Conservation (phyloP, 2,329 filamentous ascomycete species). For the Triangularia setosa region DNA sequence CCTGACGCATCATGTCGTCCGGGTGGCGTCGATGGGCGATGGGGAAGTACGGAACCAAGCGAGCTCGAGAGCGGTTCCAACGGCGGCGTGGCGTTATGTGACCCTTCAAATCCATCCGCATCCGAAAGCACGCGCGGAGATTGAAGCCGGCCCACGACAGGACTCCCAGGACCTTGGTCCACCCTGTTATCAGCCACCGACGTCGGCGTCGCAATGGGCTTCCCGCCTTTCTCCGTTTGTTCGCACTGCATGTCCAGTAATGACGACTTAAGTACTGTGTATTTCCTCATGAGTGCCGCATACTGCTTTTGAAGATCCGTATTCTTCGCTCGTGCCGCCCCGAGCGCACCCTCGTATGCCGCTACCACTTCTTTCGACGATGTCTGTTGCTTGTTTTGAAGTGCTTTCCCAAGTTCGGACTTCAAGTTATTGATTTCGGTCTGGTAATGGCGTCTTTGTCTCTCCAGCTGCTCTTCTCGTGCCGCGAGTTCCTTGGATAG, state of each 20-base stretch:
- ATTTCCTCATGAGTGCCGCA: slow-evolving; percentile 47
- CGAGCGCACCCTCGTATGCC: slow-evolving; percentile 43
- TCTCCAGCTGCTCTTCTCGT: slow-evolving; percentile 44
- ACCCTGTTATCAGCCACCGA: slow-evolving; percentile 32
- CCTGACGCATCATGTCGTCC: slow-evolving; percentile 25
- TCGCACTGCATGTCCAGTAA: slow-evolving; percentile 45
- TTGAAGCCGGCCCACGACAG: slow-evolving; percentile 33
- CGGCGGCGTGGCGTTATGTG: slow-evolving; percentile 43
- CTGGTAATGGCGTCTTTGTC: slow-evolving; percentile 42
- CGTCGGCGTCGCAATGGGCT: slow-evolving; percentile 27
- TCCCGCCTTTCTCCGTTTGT: slow-evolving; percentile 21
- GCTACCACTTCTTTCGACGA: slow-evolving; percentile 29
- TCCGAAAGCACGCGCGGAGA: slow-evolving; percentile 44
- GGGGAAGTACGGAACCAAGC: slow-evolving; percentile 23
- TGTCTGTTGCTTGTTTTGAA: slow-evolving; percentile 19
- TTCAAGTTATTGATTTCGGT: slow-evolving; percentile 47
- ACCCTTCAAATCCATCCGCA: slow-evolving; percentile 40
- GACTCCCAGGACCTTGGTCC: slow-evolving; percentile 30
- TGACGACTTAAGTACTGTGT: slow-evolving; percentile 48
- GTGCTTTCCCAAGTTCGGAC: slow-evolving; percentile 40
- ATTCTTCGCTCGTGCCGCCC: slow-evolving; percentile 51
- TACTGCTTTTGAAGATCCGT: slow-evolving; percentile 52
- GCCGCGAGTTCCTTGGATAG: slow-evolving; percentile 55
- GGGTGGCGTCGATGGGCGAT: slow-evolving; percentile 38
- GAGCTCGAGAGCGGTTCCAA: slow-evolving; percentile 35